These are phyloP conservation scores for Xerocomus potaroensis DNA, from an alignment of 768 basidiomycete species.

Conservation along the genomic window DNA sequence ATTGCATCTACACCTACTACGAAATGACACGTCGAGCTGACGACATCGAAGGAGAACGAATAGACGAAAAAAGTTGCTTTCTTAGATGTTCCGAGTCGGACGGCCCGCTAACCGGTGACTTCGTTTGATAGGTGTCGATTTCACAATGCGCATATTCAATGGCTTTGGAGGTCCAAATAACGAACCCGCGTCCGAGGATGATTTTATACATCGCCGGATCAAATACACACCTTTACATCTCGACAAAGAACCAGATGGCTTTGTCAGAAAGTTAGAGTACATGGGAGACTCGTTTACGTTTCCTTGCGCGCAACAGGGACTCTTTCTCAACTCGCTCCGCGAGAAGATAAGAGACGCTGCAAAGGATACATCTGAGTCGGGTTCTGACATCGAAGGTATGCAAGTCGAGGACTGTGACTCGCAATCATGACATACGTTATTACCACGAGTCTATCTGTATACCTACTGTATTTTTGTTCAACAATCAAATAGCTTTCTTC, in stretches of 20 bases:
- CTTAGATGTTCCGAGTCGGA: neutral
- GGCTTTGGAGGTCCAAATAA: slow-evolving; percentile 31
- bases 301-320: slow-evolving; percentile 55
- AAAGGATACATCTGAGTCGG: slow-evolving; percentile 20
- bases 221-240: slow-evolving; percentile 63
- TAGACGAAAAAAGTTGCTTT: slow-evolving; percentile 31
- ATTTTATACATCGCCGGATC: slow-evolving; percentile 30
- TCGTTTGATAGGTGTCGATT: slow-evolving; percentile 55
- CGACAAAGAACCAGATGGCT: slow-evolving; percentile 55
- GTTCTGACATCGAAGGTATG: slow-evolving; percentile 24
- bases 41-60: slow-evolving; percentile 32
- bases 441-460: slow-evolving; percentile 9
- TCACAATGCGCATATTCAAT: slow-evolving; percentile 49
- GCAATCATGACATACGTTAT: slow-evolving; percentile 2
- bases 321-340: slow-evolving; percentile 62
- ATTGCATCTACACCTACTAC: slow-evolving; percentile 65
- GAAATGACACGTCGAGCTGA: slow-evolving; percentile 29
- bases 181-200: slow-evolving; percentile 31
- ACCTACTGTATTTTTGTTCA: slow-evolving; percentile 10
- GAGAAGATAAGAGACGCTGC: slow-evolving; percentile 43
- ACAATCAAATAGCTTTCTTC: neutral
- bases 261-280: slow-evolving; percentile 58
- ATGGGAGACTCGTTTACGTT: slow-evolving; percentile 66
- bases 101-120: slow-evolving; percentile 2
- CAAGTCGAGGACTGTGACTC: slow-evolving; percentile 21